Evolutionary conservation across 2,329 filamentous ascomycete genomes (phyloP), one percentile per base, ranked within the genome.

Genomic region (Clonostachys chloroleuca): DNA sequence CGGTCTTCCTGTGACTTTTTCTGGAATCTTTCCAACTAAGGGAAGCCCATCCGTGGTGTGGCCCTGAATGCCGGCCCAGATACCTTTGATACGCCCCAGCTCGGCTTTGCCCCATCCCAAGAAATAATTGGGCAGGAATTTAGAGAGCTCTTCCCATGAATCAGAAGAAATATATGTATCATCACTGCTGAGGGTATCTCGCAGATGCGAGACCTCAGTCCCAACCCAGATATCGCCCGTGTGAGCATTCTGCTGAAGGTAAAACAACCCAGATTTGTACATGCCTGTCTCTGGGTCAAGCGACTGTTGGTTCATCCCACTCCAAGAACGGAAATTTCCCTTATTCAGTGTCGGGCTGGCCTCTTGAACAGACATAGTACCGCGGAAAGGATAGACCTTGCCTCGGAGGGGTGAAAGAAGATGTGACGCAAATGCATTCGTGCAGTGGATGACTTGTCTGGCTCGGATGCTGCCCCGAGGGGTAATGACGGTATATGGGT

Each of bases 361-460:
- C 10, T 59, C 56, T 49, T 79, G 74, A 0, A 70, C 70, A 3
- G 72, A 68, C 73, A 79, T 78, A 33, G 74, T 70, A 2, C 62
- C 72, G 1, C 72, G 64, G 2, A 71, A 50, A 0, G 73, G 67
- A 7, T 70, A 69, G 9, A 77, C 56, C 14, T 68, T 67, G 3
- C 69, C 68, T 2, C 65, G 59, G 4, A 80, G 59, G 0, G 62
- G 65, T 0, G 77, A 75, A 3, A 82, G 58, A 3, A 82, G 65
- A 44, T 80, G 72, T 0, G 70, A 60, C 0, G 73, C 66, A 52
- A 75, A 73, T 2, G 64, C 76, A 50, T 84, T 82, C 1, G 77
- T 83, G 35, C 75, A 75, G 51, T 83, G 77, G 2, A 83, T 66
- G 6, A 84, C 61, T 44, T 77, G 69, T 3, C 62, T 63, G 13